These are phyloP conservation scores for Podospora australis DNA, from an alignment of 495 filamentous ascomycete genomes.

Conservation along the genomic window DNA sequence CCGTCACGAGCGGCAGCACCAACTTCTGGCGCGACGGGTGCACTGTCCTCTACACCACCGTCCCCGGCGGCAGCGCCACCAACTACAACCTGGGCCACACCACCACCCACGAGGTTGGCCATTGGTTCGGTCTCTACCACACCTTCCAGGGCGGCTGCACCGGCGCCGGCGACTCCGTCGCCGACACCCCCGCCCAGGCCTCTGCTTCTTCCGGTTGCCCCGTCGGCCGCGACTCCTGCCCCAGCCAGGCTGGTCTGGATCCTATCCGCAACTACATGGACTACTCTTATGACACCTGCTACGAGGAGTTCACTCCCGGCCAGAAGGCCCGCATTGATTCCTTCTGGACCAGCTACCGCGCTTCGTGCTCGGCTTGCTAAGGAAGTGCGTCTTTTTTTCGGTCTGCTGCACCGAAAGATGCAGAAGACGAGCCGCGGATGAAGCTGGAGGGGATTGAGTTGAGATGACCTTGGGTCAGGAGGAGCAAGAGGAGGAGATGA, in stretches of 20 bases:
- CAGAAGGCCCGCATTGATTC: slow-evolving; percentile 41
- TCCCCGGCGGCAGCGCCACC: slow-evolving; percentile 45
- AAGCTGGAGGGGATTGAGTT: not conserved
- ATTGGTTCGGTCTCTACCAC: slow-evolving; percentile 61
- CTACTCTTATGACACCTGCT: slow-evolving; percentile 50
- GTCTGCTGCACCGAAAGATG: not conserved
- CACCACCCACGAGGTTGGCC: slow-evolving; percentile 58
- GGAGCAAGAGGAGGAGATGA: not conserved
- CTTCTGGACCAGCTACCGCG: slow-evolving; percentile 39
- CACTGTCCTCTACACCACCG: slow-evolving; percentile 45
- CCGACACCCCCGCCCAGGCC: slow-evolving; percentile 53
- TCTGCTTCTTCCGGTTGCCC: slow-evolving; percentile 55
- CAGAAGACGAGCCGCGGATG: not conserved
- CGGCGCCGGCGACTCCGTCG: slow-evolving; percentile 48
- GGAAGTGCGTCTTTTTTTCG: not conserved
- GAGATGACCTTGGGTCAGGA: not conserved
- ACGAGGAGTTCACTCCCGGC: slow-evolving; percentile 41
- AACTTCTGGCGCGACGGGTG: slow-evolving; percentile 52
- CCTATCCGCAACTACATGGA: slow-evolving; percentile 64
- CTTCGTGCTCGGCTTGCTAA: slow-evolving; percentile 4
- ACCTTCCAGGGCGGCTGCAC: slow-evolving; percentile 59
- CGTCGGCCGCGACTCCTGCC: slow-evolving; percentile 46
- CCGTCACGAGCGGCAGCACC: slow-evolving; percentile 24
- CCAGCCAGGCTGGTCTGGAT: slow-evolving; percentile 39
- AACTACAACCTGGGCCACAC: slow-evolving; percentile 56